These are phyloP conservation scores for Cystobasidium slooffiae DNA, from an alignment of 1,284 basidiomycete species.

Conservation along the genomic window DNA sequence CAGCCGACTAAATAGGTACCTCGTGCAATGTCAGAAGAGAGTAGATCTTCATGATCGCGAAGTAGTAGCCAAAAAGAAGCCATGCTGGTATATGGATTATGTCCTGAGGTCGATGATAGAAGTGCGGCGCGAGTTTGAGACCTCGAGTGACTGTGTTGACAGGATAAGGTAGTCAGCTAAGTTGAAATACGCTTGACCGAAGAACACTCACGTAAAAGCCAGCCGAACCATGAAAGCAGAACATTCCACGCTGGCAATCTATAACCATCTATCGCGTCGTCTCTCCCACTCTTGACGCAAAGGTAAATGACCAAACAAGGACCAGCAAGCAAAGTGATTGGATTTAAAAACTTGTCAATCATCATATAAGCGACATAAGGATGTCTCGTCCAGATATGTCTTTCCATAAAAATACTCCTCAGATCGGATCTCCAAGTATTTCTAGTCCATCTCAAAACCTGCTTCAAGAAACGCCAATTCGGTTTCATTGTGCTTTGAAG, in stretches of 20 bases:
- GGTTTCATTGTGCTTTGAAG: slow-evolving; percentile 92
- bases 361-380: slow-evolving; percentile 90
- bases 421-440: slow-evolving; percentile 92
- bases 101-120: slow-evolving; percentile 81
- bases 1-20: slow-evolving; percentile 56
- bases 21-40: slow-evolving; percentile 80
- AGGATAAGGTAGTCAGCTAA: neutral
- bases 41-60: slow-evolving; percentile 84
- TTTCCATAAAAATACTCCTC: slow-evolving; percentile 82
- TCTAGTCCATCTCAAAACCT: slow-evolving; percentile 86
- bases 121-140: slow-evolving; percentile 81
- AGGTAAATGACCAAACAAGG: slow-evolving; percentile 75
- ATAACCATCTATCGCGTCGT: slow-evolving; percentile 73
- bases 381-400: slow-evolving; percentile 82
- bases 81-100: slow-evolving; percentile 89
- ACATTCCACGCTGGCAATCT: slow-evolving; percentile 86
- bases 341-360: slow-evolving; percentile 91
- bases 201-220: slow-evolving; percentile 33
- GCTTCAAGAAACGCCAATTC: slow-evolving; percentile 91
- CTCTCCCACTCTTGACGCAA: slow-evolving; percentile 75
- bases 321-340: slow-evolving; percentile 80
- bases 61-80: slow-evolving; percentile 85
- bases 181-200: neutral
- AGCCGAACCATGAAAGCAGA: slow-evolving; percentile 46
- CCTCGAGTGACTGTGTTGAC: slow-evolving; percentile 70